These are phyloP conservation scores for Aspergillus nidulans DNA, from an alignment of 495 filamentous ascomycete genomes.

Conservation along the genomic window DNA sequence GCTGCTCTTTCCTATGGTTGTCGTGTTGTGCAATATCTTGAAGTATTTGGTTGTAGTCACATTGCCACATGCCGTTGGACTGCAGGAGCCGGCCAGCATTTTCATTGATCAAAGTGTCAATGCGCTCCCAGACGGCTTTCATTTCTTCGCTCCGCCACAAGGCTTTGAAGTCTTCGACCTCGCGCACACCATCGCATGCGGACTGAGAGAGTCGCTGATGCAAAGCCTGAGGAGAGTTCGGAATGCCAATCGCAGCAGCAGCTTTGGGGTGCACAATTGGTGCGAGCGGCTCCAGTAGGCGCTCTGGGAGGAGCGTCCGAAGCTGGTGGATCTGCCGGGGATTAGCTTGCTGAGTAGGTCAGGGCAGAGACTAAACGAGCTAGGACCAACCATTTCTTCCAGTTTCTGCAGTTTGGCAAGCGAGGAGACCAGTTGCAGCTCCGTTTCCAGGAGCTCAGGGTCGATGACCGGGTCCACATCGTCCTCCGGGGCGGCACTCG, in stretches of 20 bases:
- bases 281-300: slow-evolving; percentile 32
- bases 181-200: slow-evolving; percentile 23
- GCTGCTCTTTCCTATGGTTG: slow-evolving; percentile 23
- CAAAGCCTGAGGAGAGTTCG: slow-evolving; percentile 27
- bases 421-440: slow-evolving; percentile 40
- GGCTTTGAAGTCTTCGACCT: slow-evolving; percentile 29
- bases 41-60: slow-evolving; percentile 36
- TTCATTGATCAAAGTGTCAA: slow-evolving; percentile 33
- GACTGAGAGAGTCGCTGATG: slow-evolving; percentile 24
- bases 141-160: slow-evolving; percentile 37
- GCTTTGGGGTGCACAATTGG: slow-evolving; percentile 28
- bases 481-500: neutral
- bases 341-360: neutral
- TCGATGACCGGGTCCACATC: neutral
- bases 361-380: neutral
- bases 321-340: slow-evolving; percentile 37
- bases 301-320: slow-evolving; percentile 36
- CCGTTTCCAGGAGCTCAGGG: slow-evolving; percentile 26
- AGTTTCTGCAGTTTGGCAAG: slow-evolving; percentile 42
- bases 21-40: slow-evolving; percentile 29
- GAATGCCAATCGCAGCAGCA: slow-evolving; percentile 11
- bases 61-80: slow-evolving; percentile 37
- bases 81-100: slow-evolving; percentile 35
- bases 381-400: slow-evolving; percentile 31
- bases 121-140: slow-evolving; percentile 32